Base-by-base conservation (phyloP, 106 monocot species). In the Vanilla planifolia region DNA sequence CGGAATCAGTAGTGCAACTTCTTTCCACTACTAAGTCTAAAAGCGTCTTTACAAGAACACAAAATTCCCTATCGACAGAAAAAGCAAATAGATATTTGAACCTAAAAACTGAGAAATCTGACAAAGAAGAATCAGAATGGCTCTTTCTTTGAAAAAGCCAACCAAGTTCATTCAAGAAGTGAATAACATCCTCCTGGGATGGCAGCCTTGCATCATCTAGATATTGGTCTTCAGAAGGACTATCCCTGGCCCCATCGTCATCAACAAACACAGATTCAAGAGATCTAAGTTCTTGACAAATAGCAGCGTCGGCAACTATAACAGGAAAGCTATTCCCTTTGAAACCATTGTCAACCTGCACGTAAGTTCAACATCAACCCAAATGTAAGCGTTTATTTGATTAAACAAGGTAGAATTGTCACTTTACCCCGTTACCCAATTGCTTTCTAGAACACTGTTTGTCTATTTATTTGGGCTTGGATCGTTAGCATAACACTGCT, bases 321-420 rank as follows among this genome's bases (percentile, higher is more conserved):
- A 92, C 29, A 27, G 98, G 98, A 76, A 92, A 99, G 56, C 82
- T 73, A 61, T 99, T 92, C 41, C 98, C 98, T 73, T 82, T 92
- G 66, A 99, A 99, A 55, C 85, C 92, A 76, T 92, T 99, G 34
- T 99, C 98, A 40, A 99, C 98, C 98, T 99, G 66, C 35, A 76
- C 27, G 27, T 24, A 35, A 65, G 22, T 30, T 30, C 53, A 32
- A 30, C 6, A 32, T 55, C 16, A 55, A 23, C 53, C 13, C 24
- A 55, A 53, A 32, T 53, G 29, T 16, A 5, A 6, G 11, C 27
- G 32, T 32, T 27, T 28, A 51, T 4, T 48, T 48, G 22, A 48
- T n/a, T n/a, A n/a, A n/a, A n/a, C n/a, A n/a, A n/a, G n/a, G n/a
- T n/a, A n/a, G n/a, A n/a, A n/a, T n/a, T n/a, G n/a, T n/a, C n/a